Conservation (phyloP, 139 green algal species). For the Chlamydomonas sphaeroides region DNA sequence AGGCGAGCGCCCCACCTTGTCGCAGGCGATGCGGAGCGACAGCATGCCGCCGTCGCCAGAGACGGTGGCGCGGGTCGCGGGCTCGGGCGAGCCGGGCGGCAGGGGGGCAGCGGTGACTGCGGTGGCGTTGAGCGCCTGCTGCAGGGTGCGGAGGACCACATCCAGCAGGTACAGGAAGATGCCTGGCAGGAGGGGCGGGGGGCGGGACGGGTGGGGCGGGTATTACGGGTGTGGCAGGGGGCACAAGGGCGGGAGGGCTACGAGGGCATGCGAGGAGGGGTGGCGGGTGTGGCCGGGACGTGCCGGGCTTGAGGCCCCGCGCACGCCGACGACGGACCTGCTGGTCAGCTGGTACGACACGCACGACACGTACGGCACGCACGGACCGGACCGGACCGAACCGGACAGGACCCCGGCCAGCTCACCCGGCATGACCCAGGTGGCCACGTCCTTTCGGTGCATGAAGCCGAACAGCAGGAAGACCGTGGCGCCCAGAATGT, state of each 20-base stretch:
- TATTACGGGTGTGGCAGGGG: too few relatives aligned
- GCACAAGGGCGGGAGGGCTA: too few relatives aligned
- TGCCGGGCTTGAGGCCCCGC: too few relatives aligned
- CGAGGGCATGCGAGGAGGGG: too few relatives aligned
- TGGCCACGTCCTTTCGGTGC: constrained; percentile 31
- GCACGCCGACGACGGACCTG: too few relatives aligned
- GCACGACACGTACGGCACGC: too few relatives aligned
- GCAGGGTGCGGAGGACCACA: constrained; percentile 13
- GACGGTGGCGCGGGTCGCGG: neutral
- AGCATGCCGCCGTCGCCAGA: neutral
- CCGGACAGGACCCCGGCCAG: too few relatives aligned
- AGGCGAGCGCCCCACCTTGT: neutral
- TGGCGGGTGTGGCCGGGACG: too few relatives aligned
- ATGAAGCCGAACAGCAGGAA: constrained; percentile 39
- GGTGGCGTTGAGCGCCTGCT: constrained; percentile 30
- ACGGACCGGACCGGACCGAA: too few relatives aligned
- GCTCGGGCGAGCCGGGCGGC: too few relatives aligned
- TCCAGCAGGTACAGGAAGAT: constrained; percentile 37
- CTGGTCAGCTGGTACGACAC: too few relatives aligned
- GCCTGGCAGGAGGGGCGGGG: neutral
- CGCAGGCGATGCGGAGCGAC: neutral
- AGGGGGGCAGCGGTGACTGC: neutral
- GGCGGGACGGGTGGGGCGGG: too few relatives aligned
- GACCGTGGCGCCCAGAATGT: neutral
- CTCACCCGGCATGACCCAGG: constrained; percentile 34